Percentiles rank a stretch among this genome's conserved stretches.
phyloP scores from a whole-genome alignment of 441 rosid species.

The Arabidopsis hybrid region DNA sequence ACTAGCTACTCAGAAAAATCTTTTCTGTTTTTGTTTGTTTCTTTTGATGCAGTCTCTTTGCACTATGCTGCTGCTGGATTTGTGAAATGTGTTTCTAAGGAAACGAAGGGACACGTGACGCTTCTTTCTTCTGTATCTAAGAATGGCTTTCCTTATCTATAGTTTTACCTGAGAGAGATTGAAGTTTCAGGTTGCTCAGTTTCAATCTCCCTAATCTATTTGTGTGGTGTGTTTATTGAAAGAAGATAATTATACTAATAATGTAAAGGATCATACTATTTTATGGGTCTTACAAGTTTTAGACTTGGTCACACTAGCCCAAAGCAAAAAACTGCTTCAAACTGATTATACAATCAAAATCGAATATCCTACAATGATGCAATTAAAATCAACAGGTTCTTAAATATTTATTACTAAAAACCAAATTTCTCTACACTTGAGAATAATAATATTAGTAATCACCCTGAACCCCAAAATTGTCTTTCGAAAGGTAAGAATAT shows the following conservation, averaged over 20 bases:
- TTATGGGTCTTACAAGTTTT: not conserved
- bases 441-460: constrained; percentile 1
- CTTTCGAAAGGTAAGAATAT: constrained; percentile 4
- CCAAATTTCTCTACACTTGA: constrained; percentile 23
- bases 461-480: constrained; percentile 6
- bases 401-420: constrained; percentile 26
- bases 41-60: constrained; percentile 41
- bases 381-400: constrained; percentile 7
- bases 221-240: constrained; percentile 27
- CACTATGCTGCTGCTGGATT: constrained; percentile 50
- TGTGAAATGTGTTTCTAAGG: constrained; percentile 48
- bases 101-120: constrained; percentile 7
- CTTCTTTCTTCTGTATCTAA: constrained; percentile 25
- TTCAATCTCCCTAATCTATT: constrained; percentile 11
- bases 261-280: constrained; percentile 8
- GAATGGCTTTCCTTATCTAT: constrained; percentile 13
- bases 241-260: constrained; percentile 10
- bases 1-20: constrained; percentile 4
- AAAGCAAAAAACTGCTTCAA: constrained; percentile 3
- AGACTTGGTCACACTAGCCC: not conserved
- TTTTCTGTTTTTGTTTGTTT: not conserved
- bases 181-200: not conserved
- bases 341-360: constrained; percentile 1
- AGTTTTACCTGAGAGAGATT: not conserved
- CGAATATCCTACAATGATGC: not conserved